These are phyloP conservation scores for Kodamaea kaohsiungensis DNA, from an alignment of 805 yeast genomes.

Conservation along the genomic window DNA sequence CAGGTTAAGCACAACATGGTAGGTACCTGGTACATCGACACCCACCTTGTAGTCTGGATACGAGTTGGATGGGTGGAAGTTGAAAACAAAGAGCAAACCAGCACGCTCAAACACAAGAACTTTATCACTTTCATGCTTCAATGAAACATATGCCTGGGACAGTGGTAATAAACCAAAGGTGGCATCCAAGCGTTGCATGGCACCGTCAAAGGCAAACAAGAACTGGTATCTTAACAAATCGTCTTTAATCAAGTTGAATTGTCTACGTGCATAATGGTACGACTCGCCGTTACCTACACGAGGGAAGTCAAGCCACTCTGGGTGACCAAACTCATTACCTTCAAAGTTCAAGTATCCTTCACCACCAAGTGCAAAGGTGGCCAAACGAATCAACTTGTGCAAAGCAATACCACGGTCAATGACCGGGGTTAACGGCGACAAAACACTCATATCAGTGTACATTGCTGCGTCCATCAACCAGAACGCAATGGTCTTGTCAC, in stretches of 20 bases:
- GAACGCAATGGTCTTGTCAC: slow-evolving; percentile 93
- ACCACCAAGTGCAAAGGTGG: slow-evolving; percentile 92
- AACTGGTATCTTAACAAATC: slow-evolving; percentile 75
- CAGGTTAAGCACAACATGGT: slow-evolving; percentile 71
- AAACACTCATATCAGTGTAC: slow-evolving; percentile 91
- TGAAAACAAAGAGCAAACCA: slow-evolving; percentile 81
- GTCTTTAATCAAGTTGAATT: slow-evolving; percentile 84
- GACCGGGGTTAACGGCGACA: slow-evolving; percentile 71
- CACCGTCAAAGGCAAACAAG: slow-evolving; percentile 79
- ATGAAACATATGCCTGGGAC: slow-evolving; percentile 78
- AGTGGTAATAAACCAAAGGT: slow-evolving; percentile 68
- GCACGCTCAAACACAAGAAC: slow-evolving; percentile 87
- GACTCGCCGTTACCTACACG: slow-evolving; percentile 84
- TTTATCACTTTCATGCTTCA: slow-evolving; percentile 88
- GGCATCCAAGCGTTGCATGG: slow-evolving; percentile 76
- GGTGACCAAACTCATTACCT: slow-evolving; percentile 98
- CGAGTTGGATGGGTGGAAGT: slow-evolving; percentile 84
- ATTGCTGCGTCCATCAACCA: slow-evolving; percentile 99
- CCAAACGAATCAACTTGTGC: slow-evolving; percentile 85
- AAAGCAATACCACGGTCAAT: slow-evolving; percentile 88
- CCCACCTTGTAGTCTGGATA: slow-evolving; percentile 88
- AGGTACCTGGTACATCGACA: slow-evolving; percentile 76
- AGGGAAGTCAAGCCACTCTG: slow-evolving; percentile 98
- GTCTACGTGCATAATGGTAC: slow-evolving; percentile 93
- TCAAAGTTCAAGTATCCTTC: slow-evolving; percentile 95